phyloP scores from a whole-genome alignment of 495 filamentous ascomycete genomes.

The Hypoxylon perforatum region DNA sequence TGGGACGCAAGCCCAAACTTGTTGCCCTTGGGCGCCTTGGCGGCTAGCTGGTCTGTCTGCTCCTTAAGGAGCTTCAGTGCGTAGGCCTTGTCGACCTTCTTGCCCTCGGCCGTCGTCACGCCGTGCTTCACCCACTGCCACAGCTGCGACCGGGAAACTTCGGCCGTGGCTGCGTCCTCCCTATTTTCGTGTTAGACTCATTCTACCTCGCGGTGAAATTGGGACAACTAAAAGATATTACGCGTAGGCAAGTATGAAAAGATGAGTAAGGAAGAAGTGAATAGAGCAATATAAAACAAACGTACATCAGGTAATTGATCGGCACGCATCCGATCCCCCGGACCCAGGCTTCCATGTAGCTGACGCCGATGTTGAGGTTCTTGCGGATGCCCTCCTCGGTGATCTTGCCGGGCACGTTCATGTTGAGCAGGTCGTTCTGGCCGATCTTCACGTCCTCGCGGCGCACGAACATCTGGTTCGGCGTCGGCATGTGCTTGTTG shows the following conservation, averaged over 20 bases:
- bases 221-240: no score
- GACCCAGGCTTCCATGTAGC: conserved; percentile 99
- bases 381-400: conserved; percentile 97
- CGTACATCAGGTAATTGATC: conserved; percentile 96
- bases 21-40: conserved; percentile 86
- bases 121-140: conserved; percentile 97
- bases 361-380: conserved; percentile 96
- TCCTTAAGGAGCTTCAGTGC: conserved; percentile 86
- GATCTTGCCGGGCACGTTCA: conserved; percentile 93
- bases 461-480: conserved; percentile 93
- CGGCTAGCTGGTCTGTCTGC: conserved; percentile 78
- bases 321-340: conserved; percentile 95
- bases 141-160: conserved; percentile 90
- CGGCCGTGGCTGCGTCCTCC: conserved; percentile 97
- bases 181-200: conserved; percentile 47
- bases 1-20: conserved; percentile 90
- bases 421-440: conserved; percentile 94
- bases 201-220: no score
- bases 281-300: conserved; percentile 6
- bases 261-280: conserved; percentile 11
- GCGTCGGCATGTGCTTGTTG: conserved; percentile 99
- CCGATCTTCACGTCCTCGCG: conserved; percentile 90
- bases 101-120: conserved; percentile 86
- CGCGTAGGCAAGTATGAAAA: no score
- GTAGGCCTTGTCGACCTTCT: conserved; percentile 92